Evolutionary conservation across 208 protist genomes (phyloP), one percentile per base, ranked within the genome.

Genomic region (Spongospora subterranea): DNA sequence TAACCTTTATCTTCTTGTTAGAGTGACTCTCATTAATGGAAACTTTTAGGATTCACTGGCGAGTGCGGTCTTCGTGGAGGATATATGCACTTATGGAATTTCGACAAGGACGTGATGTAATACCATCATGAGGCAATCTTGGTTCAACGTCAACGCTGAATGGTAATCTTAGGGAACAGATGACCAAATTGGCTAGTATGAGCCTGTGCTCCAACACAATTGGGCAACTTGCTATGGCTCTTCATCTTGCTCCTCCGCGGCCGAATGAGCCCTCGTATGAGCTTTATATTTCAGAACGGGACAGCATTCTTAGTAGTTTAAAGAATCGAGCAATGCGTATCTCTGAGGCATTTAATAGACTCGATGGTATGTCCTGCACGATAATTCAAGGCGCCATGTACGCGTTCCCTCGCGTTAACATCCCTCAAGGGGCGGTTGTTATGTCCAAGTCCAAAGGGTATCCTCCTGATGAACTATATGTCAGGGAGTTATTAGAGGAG

Each of bases 31-130:
- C 24, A 29, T 60, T 60, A 6, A 60, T 29, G 50, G 24, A 60
- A 60, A 24, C 13, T 60, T 60, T 60, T 60, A 60, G 50, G 50
- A 24, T 93, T 93, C 76, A 77, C 94, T 40, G 94, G 94, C 0
- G 93, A 94, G 93, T 99, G 99, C 93, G 99, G 99, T 45, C 94
- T 96, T 46, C 95, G 99, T 90, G 98, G 98, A 20, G 99, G 99
- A 17, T 99, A 99, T 94, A 95, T 99, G 89, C 96, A 99, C 88
- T 29, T 98, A 38, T 88, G 93, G 66, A 97, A 97, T 88, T 88
- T 97, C 40, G 89, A 91, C n/a, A 45, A 38, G 0, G 95, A 93
- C 35, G 92, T 98, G 0, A 24, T 6, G 71, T 82, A 82, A 20
- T 35, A 82, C n/a, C 17, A 43, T 43, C 17, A 20, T 6, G 6